Percentiles rank a stretch among this genome's conserved stretches.
These are phyloP conservation scores for Monosporascus sp. DNA, from an alignment of 2,329 filamentous ascomycete species.

Conservation along the genomic window DNA sequence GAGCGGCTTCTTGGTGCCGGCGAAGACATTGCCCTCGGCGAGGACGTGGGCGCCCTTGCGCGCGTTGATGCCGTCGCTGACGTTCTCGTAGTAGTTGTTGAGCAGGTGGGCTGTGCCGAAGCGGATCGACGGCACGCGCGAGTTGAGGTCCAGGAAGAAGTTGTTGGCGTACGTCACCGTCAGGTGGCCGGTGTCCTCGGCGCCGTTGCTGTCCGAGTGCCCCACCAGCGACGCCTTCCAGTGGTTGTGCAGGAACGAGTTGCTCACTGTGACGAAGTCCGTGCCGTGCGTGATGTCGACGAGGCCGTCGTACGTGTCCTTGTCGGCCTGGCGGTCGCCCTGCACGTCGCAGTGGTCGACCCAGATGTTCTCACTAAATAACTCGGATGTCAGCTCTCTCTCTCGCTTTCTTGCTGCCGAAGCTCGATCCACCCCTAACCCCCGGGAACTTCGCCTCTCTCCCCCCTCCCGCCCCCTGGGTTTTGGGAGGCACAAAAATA, in stretches of 20 bases:
- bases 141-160: constrained; percentile 60
- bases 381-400: no score
- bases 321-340: constrained; percentile 52
- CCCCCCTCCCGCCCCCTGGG: no score
- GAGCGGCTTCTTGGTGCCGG: constrained; percentile 17
- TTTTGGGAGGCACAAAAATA: no score
- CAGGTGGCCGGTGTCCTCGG: constrained; percentile 60
- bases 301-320: constrained; percentile 66
- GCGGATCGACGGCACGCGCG: constrained; percentile 47
- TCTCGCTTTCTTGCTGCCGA: no score
- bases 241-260: constrained; percentile 44
- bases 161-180: constrained; percentile 64
- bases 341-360: constrained; percentile 63
- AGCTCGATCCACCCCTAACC: no score
- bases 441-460: no score
- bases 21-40: constrained; percentile 39
- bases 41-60: constrained; percentile 43
- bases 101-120: constrained; percentile 49
- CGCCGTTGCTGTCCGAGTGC: constrained; percentile 49
- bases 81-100: constrained; percentile 35
- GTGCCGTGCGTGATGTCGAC: constrained; percentile 58
- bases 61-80: constrained; percentile 41
- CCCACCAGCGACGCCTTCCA: constrained; percentile 36
- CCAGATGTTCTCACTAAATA: constrained; percentile 49
- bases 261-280: constrained; percentile 52